phyloP scores from a whole-genome alignment of 148 eudicot genomes.

The Pharnaceum exiguum region DNA sequence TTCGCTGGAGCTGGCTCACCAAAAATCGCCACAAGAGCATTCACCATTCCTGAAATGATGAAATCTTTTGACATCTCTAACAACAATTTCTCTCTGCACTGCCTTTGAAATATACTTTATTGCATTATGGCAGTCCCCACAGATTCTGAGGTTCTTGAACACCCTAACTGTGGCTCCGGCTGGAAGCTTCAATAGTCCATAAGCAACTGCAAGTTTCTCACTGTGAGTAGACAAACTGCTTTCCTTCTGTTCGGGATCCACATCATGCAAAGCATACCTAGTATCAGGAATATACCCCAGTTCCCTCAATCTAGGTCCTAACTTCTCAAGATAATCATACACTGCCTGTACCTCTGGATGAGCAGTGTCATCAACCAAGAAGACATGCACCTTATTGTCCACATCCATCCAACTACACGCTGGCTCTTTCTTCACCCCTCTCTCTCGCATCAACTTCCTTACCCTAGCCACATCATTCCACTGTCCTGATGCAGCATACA shows the following conservation, averaged over 20 bases:
- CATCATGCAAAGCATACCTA: conserved; percentile 50
- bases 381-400: conserved; percentile 50
- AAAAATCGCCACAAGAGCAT: conserved; percentile 90
- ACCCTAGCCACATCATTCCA: conserved; percentile 53
- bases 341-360: conserved; percentile 58
- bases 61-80: conserved; percentile 90
- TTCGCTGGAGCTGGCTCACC: conserved; percentile 37
- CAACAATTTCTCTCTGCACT: conserved; percentile 74
- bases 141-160: conserved; percentile 61
- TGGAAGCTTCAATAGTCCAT: conserved; percentile 59
- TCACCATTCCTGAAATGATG: conserved; percentile 85
- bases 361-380: conserved; percentile 49
- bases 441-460: conserved; percentile 50
- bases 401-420: conserved; percentile 73
- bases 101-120: conserved; percentile 78
- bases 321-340: conserved; percentile 44
- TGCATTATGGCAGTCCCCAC: conserved; percentile 91
- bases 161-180: conserved; percentile 55
- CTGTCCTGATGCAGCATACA: conserved; percentile 45
- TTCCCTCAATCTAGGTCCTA: conserved; percentile 47
- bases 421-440: conserved; percentile 71
- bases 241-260: conserved; percentile 56
- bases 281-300: conserved; percentile 59
- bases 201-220: conserved; percentile 68
- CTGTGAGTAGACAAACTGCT: conserved; percentile 54